Base-by-base conservation (phyloP, 768 basidiomycete genomes). In the Xanthoconium stramineum region DNA sequence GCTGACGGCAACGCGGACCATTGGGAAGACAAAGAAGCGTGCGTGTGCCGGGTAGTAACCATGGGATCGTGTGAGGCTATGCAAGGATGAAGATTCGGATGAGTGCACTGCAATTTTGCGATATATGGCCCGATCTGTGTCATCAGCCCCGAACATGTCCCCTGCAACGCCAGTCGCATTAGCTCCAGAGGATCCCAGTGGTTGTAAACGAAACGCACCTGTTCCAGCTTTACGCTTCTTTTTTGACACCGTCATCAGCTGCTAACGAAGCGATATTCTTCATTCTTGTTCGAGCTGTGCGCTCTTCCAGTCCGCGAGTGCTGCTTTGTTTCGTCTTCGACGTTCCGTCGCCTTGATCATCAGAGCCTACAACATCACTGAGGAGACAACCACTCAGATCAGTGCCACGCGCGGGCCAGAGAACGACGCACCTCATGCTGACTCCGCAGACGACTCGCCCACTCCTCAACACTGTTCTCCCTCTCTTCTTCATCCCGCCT, bases 51-150 rank as follows among this genome's bases (percentile, higher is more conserved):
- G 35, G 74, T 59, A 0, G 87, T 90, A 74, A 99, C 98, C 7
- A 80, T 79, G 1, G 94, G 92, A 65, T 99, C 97, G 69, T 91
- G 72, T 28, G 42, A 52, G 37, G 24, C 50, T 38, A 35, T 2
- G 19, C 3, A 36, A 20, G 15, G 15, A 40, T 30, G 19, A 12
- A 43, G 36, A 17, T 9, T 29, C 2, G 30, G 32, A 30, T 9
- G 4, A 11, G 70, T 83, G 24, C 29, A 24, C 63, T 68, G 94
- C 95, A 56, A 99, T 94, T 74, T 98, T 94, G 61, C 96, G 91
- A 68, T 98, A 98, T 56, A 98, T 94, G 0, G 88, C 88, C 95
- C 96, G 98, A 67, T 98, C 96, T 8, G 89, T 94, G 66, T 98
- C 95, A 61, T 96, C 88, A 17, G 86, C 87, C 5, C 96, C 94